A percentile compares a stretch with the other conserved stretches of the same genome.
phyloP scores from a whole-genome alignment of 228 moss, liverwort and hornwort genomes.

The Sphagnum fallax region DNA sequence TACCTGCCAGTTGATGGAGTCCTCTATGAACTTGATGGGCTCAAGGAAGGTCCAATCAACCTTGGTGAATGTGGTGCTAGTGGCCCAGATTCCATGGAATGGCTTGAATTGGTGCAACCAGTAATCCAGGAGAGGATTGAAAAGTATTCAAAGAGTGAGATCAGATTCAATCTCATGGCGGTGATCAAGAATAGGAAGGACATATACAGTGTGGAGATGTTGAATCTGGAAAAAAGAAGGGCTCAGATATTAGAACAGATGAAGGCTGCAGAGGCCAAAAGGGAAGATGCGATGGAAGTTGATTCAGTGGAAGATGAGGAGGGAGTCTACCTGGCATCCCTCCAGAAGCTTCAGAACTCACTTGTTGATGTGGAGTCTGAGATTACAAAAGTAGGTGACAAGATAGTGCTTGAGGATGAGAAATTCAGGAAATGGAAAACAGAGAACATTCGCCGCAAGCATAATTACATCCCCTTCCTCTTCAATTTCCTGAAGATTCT shows the following conservation, averaged over 20 bases:
- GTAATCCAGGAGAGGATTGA: constrained; percentile 96
- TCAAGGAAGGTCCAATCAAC: constrained; percentile 95
- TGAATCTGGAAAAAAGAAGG: constrained; percentile 56
- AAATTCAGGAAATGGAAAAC: constrained; percentile 89
- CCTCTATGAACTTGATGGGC: constrained; percentile 89
- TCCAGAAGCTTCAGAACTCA: constrained; percentile 33
- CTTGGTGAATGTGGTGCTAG: constrained; percentile 61
- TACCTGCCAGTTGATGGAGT: constrained; percentile 86
- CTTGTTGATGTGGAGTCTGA: constrained; percentile 53
- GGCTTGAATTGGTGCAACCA: constrained; percentile 94
- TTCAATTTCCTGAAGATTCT: constrained; percentile 94
- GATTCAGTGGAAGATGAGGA: constrained; percentile 35
- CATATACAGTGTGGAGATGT: constrained; percentile 60
- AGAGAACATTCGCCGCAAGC: constrained; percentile 91
- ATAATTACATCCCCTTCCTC: constrained; percentile 94
- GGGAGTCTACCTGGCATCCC: constrained; percentile 9
- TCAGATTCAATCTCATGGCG: constrained; percentile 97
- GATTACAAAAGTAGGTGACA: constrained; percentile 57
- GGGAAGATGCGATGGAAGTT: constrained; percentile 63
- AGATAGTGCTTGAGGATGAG: constrained; percentile 78
- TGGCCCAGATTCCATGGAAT: constrained; percentile 62
- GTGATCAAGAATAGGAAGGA: constrained; percentile 89
- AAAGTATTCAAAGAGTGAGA: constrained; percentile 87
- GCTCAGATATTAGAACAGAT: constrained; percentile 44
- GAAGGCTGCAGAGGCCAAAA: constrained; percentile 42